A percentile compares a stretch with the other conserved stretches of the same genome.
These are phyloP conservation scores for Cercospora zeina DNA, from an alignment of 2,329 filamentous ascomycete genomes.

Conservation along the genomic window DNA sequence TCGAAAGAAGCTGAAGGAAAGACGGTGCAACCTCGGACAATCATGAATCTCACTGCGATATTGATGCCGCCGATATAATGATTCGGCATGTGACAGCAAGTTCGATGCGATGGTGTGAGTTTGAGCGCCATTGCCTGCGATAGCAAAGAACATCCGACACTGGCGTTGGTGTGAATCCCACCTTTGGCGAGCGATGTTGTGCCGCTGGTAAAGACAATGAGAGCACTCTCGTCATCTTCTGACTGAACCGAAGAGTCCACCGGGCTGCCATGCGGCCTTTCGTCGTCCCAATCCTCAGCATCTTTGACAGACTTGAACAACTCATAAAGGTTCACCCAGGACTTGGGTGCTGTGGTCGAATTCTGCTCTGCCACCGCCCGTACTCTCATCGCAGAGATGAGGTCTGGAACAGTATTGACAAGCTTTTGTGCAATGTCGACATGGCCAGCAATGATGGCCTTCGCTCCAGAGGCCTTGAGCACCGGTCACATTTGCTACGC, in stretches of 20 bases:
- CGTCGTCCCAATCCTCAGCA: not conserved
- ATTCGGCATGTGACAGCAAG: constrained; percentile 8
- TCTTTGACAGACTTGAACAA: constrained; percentile 4
- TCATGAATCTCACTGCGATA: constrained; percentile 7
- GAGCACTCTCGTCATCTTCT: constrained; percentile 7
- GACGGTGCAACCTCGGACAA: not conserved
- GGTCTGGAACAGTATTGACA: not conserved
- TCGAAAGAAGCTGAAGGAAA: constrained; percentile 9
- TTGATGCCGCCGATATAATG: constrained; percentile 11
- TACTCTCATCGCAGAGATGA: constrained; percentile 1
- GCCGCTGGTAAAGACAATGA: constrained; percentile 18
- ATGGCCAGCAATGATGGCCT: constrained; percentile 9
- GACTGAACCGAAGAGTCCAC: not conserved
- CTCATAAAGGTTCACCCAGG: constrained; percentile 1
- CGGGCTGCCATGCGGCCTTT: not conserved
- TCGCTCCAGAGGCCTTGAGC: constrained; percentile 10
- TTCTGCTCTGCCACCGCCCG: constrained; percentile 1
- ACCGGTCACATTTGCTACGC: constrained; percentile 15
- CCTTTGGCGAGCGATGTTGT: constrained; percentile 23
- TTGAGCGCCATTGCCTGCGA: not conserved
- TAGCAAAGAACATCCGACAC: not conserved
- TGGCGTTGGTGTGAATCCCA: constrained; percentile 15
- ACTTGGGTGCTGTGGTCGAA: not conserved
- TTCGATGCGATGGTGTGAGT: constrained; percentile 2
- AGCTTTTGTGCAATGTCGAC: not conserved